Evolutionary conservation across 257 asterid species (phyloP), one percentile per base, ranked within the genome.

Genomic region (Eustoma russellianum): DNA sequence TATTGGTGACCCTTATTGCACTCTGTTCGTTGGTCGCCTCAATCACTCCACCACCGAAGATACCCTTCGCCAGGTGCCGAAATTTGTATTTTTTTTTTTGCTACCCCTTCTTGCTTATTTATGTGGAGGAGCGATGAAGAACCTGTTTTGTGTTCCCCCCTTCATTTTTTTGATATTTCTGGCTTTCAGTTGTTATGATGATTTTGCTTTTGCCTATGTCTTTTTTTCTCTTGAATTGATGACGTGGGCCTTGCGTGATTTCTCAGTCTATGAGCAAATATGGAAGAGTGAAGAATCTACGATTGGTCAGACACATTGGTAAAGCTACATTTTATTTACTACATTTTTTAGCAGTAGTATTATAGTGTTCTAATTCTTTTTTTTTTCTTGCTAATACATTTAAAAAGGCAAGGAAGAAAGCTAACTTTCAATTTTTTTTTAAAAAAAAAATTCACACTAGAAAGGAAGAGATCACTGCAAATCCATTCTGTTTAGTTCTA

Each of bases 241-340:
- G 60, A 58, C 47, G 15, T 57, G 52, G 40, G n/a, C n/a, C n/a
- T n/a, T n/a, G n/a, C 47, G 47, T 43, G 18, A 52, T 17, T 19
- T 63, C n/a, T 58, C 70, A 92, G 89, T 95, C 90, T 64, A 83
- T 92, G 97, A 78, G 57, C 66, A 74, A 66, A 65, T 83, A 83
- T 52, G 99, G 99, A 62, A 74, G 74, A 70, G 86, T 92, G 46
- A 88, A 81, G 77, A 81, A 76, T 70, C 69, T 88, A 74, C 82
- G 97, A 46, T 49, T 92, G 79, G 94, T 88, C 43, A 74, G 99
- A 62, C 86, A 92, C 72, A 85, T 92, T 61, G 95, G 95, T 86
- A 67, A 61, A 24, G 13, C 18, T 52, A 7, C 50, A 48, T 59
- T 48, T 33, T 19, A n/a, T 9, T 3, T 41, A 1, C 12, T 38